phyloP scores from a whole-genome alignment of 352 stramenopile species.

The Aphanomyces cochlioides region DNA sequence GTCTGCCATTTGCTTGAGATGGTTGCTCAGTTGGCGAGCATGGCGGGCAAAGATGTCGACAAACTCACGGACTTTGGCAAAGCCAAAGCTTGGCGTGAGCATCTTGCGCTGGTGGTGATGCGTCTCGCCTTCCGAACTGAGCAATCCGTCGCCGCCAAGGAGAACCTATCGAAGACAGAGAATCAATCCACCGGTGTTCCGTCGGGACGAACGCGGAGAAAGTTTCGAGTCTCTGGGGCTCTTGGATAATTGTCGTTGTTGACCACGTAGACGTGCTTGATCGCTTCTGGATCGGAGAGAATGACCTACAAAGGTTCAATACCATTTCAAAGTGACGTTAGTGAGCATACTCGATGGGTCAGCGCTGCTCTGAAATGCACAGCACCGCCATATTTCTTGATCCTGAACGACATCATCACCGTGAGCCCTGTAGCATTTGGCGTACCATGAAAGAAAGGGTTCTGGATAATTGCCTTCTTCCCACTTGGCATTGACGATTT shows the following conservation, averaged over 20 bases:
- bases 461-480: conserved; percentile 16
- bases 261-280: conserved; percentile 21
- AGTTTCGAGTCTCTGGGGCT: neutral
- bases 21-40: neutral
- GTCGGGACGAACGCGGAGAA: conserved; percentile 5
- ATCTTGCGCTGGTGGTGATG: conserved; percentile 23
- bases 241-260: conserved; percentile 24
- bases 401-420: neutral
- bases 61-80: conserved; percentile 26
- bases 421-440: neutral
- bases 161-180: neutral
- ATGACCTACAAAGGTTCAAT: neutral
- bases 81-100: conserved; percentile 13
- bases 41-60: conserved; percentile 17
- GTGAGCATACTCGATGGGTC: conserved; percentile 9
- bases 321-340: neutral
- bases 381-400: conserved; percentile 12
- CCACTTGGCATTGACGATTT: conserved; percentile 29
- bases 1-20: neutral
- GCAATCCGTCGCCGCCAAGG: conserved; percentile 15
- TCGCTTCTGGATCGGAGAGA: conserved; percentile 17
- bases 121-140: conserved; percentile 22
- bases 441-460: conserved; percentile 16
- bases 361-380: conserved; percentile 11
- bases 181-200: neutral